phyloP scores from a whole-genome alignment of 2,329 filamentous ascomycete genomes.

The Alternaria dauci region DNA sequence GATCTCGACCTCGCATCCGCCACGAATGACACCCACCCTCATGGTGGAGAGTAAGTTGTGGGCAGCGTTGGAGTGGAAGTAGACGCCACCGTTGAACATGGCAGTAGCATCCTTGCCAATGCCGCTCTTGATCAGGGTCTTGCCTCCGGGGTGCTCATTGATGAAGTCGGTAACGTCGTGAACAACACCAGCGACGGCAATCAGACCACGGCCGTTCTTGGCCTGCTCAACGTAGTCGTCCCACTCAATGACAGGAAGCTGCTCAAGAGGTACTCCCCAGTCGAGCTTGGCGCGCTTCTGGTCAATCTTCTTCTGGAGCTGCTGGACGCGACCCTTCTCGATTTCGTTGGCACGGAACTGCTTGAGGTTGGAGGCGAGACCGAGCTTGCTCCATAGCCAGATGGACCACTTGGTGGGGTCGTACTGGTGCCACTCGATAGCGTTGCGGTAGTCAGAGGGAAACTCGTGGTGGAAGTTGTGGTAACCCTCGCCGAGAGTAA shows the following conservation, averaged over 20 bases:
- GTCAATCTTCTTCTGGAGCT: conserved; percentile 57
- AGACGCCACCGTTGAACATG: conserved; percentile 57
- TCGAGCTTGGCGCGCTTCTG: conserved; percentile 55
- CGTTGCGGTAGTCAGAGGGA: conserved; percentile 56
- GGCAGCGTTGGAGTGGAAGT: conserved; percentile 54
- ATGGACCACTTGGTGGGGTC: conserved; percentile 58
- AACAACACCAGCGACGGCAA: conserved; percentile 54
- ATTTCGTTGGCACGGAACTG: conserved; percentile 57
- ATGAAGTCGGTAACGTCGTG: conserved; percentile 56
- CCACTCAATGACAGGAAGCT: conserved; percentile 56
- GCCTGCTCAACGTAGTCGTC: conserved; percentile 55
- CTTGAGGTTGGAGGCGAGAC: conserved; percentile 55
- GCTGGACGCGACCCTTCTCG: conserved; percentile 56
- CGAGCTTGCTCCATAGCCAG: conserved; percentile 55
- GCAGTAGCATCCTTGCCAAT: conserved; percentile 56
- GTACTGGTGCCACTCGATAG: conserved; percentile 54
- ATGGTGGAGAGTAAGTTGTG: conserved; percentile 56
- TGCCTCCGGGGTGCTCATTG: conserved; percentile 55
- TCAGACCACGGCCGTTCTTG: conserved; percentile 53
- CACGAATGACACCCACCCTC: conserved; percentile 55
- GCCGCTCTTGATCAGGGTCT: conserved; percentile 53
- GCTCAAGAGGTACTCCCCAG: conserved; percentile 55
- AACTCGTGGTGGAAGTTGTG: conserved; percentile 59
- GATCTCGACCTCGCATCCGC: conserved; percentile 55
- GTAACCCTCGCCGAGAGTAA: conserved; percentile 56